Evolutionary conservation across 2,329 filamentous ascomycete genomes (phyloP), one percentile per base, ranked within the genome.

Genomic region (Aspergillus alliaceus): DNA sequence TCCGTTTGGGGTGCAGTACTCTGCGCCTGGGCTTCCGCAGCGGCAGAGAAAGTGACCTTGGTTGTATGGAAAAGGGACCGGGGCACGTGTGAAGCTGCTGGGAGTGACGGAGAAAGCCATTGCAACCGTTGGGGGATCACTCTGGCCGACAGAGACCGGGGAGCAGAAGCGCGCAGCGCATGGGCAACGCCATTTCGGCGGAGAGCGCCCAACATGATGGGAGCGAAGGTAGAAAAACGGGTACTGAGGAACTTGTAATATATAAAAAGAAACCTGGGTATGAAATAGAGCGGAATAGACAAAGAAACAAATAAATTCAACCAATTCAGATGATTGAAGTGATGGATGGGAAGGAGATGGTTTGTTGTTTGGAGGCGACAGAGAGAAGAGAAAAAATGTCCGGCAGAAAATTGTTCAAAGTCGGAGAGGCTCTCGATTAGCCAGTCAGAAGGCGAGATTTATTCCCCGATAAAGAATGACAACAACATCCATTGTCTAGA

Each of bases 181-280:
- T 72, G 73, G 56, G 64, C 65, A 53, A 74, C 70, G 63, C 69
- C 69, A 54, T 71, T 73, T 59, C 72, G 72, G 65, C 73, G 75
- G 66, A 76, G 63, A 63, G 69, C 69, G 65, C 69, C 66, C 61
- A 76, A 67, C 75, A 77, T 77, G 53, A 62, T 71, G 58, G 34
- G 40, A 42, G 35, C 24, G 15, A n/a, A 24, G 34, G 31, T n/a
- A n/a, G n/a, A n/a, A 56, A 40, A 11, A 27, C 7, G 40, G 20
- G 34, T n/a, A n/a, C n/a, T n/a, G n/a, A n/a, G n/a, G n/a, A n/a
- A n/a, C n/a, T n/a, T n/a, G n/a, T n/a, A n/a, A n/a, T n/a, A n/a
- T n/a, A n/a, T n/a, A n/a, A n/a, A n/a, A n/a, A n/a, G n/a, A n/a
- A n/a, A n/a, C n/a, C n/a, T n/a, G n/a, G n/a, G n/a, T n/a, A n/a